Evolutionary conservation across 805 yeast genomes (phyloP), one percentile per base, ranked within the genome.

Genomic region (Yamadazyma paraphyllophila): DNA sequence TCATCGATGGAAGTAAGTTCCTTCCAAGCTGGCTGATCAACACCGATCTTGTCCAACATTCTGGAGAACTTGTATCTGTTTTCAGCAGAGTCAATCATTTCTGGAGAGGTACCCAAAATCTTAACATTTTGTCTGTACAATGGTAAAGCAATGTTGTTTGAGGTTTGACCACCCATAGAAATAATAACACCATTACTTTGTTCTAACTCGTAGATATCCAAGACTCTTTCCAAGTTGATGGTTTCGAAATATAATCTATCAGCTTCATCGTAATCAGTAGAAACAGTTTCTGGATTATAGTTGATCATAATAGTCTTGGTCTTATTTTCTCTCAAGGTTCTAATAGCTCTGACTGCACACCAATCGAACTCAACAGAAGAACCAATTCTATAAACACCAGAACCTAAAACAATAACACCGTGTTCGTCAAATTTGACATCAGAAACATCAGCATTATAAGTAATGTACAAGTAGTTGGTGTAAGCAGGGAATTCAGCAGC

Each of bases 21-120:
- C 69, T 91, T 92, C 99, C 99, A 92, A 32, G 97, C 96, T 36
- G 99, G 99, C 73, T 92, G 99, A 71, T 92, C 99, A 53, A 92
- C 97, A 46, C 96, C 96, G 61, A 92, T 92, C 56, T 81, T 81
- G 69, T 92, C 99, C 72, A 92, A 78, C 95, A 92, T 90, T 71
- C 97, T 88, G 36, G 97, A 89, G 75, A 92, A 92, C 74, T 94
- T 92, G 80, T 89, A 91, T 74, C 99, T 82, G 73, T 92, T 91
- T 77, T 92, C 99, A 53, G 99, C 99, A 50, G 95, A 82, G 63
- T 92, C 99, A 66, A 92, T 94, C 96, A 89, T 90, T 67, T 88
- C 96, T 46, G 99, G 99, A 30, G 96, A 86, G 39, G 99, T 92
- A 67, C 99, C 99, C 58, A 92, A 74, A 52, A 92, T 86, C 76